Base-by-base conservation (phyloP, 2,329 filamentous ascomycete genomes). In the Triangularia setosa region DNA sequence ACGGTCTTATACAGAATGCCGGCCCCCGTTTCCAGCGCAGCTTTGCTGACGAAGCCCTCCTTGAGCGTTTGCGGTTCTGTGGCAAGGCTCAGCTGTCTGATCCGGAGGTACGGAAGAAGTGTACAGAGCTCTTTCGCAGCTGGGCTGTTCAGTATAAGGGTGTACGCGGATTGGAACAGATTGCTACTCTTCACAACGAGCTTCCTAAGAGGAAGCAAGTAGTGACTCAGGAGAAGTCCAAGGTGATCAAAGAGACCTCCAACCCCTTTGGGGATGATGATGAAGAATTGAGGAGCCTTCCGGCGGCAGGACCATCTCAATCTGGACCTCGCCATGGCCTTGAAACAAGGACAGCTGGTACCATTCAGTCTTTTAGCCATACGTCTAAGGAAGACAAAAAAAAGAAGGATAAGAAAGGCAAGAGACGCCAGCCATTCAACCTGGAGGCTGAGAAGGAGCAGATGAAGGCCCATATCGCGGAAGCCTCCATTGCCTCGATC, bases 1-100 rank as follows among this genome's bases (percentile, higher is more conserved):
- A 99, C 75, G 93, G 91, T 52, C 83, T 99, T 44, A 95, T 99
- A 66, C 92, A 97, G 74, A 99, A 99, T 79, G 93, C 93, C 2
- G 94, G 94, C 1, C 83, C 90, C 12, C 87, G 90, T 12, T 97
- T 98, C 74, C 91, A 97, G 76, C 87, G 91, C 58, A 85, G 86
- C 16, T 97, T 98, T 75, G 91, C 89, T 9, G 94, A 99, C 72
- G 93, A 97, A 74, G 91, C 93, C 28, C 81, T 99, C 44, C 85
- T 99, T 66, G 95, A 99, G 78, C 90, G 95, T 24, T 83, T 99
- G 60, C 88, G 95, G 23, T 89, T 98, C 33, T 90, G 94, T 69
- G 93, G 91, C 33, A 93, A 91, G 18, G 93, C 95, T 61, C 84
- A 92, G 18, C 83, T 95, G 67, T 93, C 93, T 0, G 93, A 98